These are phyloP conservation scores for Alternaria alternata DNA, from an alignment of 2,329 filamentous ascomycete species.

Conservation along the genomic window DNA sequence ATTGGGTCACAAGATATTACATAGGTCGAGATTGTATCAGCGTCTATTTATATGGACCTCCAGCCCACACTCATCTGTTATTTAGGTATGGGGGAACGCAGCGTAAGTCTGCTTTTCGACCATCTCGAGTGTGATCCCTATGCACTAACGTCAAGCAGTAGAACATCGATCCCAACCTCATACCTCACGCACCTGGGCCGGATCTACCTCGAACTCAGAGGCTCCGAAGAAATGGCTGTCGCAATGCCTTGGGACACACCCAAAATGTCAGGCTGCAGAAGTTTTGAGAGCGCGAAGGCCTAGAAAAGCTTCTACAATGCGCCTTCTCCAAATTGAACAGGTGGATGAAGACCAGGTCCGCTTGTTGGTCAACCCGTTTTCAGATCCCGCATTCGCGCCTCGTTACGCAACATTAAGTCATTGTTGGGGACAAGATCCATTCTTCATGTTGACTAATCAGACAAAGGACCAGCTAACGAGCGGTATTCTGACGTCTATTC, in stretches of 20 bases:
- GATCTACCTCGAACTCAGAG: neutral
- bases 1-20: fast-evolving
- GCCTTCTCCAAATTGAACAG: neutral
- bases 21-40: too few species aligned
- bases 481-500: neutral
- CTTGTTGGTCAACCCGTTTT: neutral
- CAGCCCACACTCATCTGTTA: fast-evolving
- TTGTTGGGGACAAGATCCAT: neutral
- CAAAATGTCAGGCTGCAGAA: neutral
- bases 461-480: neutral
- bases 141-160: neutral
- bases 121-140: neutral
- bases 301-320: neutral
- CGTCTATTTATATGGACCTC: too few species aligned
- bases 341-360: neutral
- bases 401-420: neutral
- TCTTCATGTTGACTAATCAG: neutral
- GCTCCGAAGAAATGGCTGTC: neutral
- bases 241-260: neutral
- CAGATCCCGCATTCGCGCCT: neutral
- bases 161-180: neutral
- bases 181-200: neutral
- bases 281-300: too few species aligned
- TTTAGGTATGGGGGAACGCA: neutral
- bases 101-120: neutral